A percentile compares a stretch with the other conserved stretches of the same genome.
Evolutionary conservation across 1,284 basidiomycete genomes (phyloP).

Genomic region (Phylloporus sp.): DNA sequence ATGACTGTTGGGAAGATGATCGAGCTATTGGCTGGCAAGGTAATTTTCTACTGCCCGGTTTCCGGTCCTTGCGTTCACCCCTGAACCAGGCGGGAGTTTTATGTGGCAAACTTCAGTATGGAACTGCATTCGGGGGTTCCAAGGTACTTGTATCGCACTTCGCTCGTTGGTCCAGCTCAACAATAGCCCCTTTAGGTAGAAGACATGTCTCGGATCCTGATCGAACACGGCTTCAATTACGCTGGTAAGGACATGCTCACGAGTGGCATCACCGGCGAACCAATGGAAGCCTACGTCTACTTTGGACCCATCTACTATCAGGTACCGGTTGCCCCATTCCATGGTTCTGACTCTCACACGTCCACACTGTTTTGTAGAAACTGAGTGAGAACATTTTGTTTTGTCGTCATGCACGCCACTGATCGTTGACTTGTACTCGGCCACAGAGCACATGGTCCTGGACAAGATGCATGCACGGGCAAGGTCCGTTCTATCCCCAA

Average conservation of each 20-base stretch:
- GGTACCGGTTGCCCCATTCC: constrained; percentile 42
- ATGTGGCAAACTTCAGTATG: constrained; percentile 87
- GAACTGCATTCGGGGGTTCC: constrained; percentile 96
- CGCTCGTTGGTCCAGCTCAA: constrained; percentile 16
- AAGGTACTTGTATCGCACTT: constrained; percentile 57
- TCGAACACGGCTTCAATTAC: constrained; percentile 97
- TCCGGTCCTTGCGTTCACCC: constrained; percentile 15
- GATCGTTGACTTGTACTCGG: constrained; percentile 25
- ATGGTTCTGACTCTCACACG: constrained; percentile 16
- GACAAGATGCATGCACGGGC: constrained; percentile 99
- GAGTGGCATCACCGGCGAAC: constrained; percentile 96
- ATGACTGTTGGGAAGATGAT: constrained; percentile 99
- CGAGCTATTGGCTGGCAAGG: constrained; percentile 96
- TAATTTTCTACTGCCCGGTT: constrained; percentile 29
- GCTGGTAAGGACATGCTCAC: constrained; percentile 98
- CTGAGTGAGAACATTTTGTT: constrained; percentile 57
- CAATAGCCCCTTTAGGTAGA: constrained; percentile 66
- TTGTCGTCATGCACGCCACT: constrained; percentile 9
- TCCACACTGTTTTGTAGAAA: constrained; percentile 56
- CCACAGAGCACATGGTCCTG: constrained; percentile 93
- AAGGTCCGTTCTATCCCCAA: constrained; percentile 55
- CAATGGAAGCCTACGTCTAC: constrained; percentile 96
- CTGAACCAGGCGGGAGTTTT: constrained; percentile 80
- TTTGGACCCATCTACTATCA: constrained; percentile 99
- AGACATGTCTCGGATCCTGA: constrained; percentile 96